A percentile compares a stretch with the other conserved stretches of the same genome.
Conservation (phyloP, 305 asterid genomes). For the Fraxinus ornus region DNA sequence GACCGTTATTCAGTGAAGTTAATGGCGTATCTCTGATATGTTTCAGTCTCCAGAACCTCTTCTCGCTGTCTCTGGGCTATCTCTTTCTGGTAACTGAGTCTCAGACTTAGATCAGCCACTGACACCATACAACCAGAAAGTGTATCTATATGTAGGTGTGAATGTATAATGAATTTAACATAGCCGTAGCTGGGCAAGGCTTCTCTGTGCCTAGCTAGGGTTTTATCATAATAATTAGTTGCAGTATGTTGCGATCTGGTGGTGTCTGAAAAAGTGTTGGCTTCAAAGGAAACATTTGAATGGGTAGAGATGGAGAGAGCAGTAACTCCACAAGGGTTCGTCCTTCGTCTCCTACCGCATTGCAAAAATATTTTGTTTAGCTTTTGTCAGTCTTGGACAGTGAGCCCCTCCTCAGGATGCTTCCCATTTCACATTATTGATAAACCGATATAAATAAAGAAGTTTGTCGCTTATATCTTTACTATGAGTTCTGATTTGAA, state of each 20-base stretch:
- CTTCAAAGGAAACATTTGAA: constrained; percentile 35
- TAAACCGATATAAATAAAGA: background rate
- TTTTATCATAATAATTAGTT: constrained; percentile 29
- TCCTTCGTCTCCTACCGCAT: too few species aligned
- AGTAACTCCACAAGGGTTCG: too few species aligned
- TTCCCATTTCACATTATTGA: background rate
- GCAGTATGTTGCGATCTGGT: constrained; percentile 29
- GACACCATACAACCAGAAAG: too few species aligned
- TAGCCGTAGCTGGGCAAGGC: constrained; percentile 10
- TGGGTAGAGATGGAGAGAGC: constrained; percentile 11
- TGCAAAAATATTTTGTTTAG: background rate
- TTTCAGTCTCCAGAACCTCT: constrained; percentile 36
- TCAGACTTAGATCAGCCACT: constrained; percentile 35
- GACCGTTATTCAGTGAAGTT: constrained; percentile 22
- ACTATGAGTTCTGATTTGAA: too few species aligned
- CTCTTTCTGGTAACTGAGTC: constrained; percentile 45
- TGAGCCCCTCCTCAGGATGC: constrained; percentile 15
- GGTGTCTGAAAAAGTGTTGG: constrained; percentile 47
- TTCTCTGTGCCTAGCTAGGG: constrained; percentile 8
- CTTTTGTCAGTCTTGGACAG: constrained; percentile 30
- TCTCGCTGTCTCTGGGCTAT: constrained; percentile 47
- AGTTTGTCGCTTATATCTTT: background rate
- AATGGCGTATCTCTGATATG: constrained; percentile 39
- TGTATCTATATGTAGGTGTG: too few species aligned
- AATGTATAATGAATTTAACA: background rate